Percentiles rank a stretch among this genome's conserved stretches.
phyloP scores from a whole-genome alignment of 305 asterid genomes.

The Fraxinus ornus region DNA sequence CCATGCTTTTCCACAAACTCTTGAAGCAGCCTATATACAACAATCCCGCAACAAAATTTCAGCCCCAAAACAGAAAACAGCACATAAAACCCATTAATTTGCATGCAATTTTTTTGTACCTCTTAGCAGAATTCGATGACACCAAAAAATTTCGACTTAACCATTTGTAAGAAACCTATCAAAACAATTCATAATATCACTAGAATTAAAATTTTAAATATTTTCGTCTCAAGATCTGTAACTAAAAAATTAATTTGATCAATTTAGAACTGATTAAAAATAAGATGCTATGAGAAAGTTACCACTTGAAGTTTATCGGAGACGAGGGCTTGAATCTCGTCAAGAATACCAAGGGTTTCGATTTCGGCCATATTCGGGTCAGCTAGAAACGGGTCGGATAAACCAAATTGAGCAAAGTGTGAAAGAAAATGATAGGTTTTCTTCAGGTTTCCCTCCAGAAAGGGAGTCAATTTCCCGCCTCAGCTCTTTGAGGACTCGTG shows the following conservation, averaged over 20 bases:
- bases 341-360: conserved; percentile 66
- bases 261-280: neutral
- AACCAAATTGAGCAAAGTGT: neutral
- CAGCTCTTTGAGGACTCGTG: conserved; percentile 1
- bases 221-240: neutral
- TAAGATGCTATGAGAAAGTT: conserved; percentile 14
- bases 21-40: conserved; percentile 60
- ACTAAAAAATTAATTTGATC: neutral
- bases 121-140: conserved; percentile 84
- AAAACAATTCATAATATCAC: neutral
- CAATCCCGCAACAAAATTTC: conserved; percentile 5
- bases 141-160: conserved; percentile 82
- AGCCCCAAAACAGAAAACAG: neutral
- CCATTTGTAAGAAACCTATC: conserved; percentile 97
- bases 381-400: conserved; percentile 19
- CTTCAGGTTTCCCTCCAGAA: conserved; percentile 36
- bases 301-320: conserved; percentile 96
- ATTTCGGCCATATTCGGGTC: conserved; percentile 54
- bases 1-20: conserved; percentile 77
- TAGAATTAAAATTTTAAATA: neutral
- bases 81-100: neutral
- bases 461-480: conserved; percentile 64
- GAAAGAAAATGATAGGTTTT: neutral
- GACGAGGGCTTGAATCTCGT: conserved; percentile 77
- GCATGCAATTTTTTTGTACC: conserved; percentile 36